Conservation (phyloP, 2,329 filamentous ascomycete species). For the Mollisia scopiformis region DNA sequence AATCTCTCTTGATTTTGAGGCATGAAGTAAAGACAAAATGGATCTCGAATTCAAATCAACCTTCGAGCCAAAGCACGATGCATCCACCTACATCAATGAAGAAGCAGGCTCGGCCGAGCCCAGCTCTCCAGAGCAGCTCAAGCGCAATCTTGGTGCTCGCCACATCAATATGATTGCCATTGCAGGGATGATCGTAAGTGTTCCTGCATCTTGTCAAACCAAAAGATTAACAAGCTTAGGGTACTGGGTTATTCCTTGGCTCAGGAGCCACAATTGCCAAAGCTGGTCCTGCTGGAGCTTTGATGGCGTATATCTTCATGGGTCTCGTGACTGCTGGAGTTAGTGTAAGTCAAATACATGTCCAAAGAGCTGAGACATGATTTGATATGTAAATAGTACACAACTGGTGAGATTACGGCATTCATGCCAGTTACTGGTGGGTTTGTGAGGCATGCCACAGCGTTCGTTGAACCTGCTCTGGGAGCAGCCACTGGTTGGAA, state of each 20-base stretch:
- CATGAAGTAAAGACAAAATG: too few relatives aligned
- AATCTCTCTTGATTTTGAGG: too few relatives aligned
- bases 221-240: conserved; percentile 24
- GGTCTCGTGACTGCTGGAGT: conserved; percentile 48
- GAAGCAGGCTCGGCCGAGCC: too few relatives aligned
- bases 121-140: too few relatives aligned
- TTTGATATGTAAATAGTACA: too few relatives aligned
- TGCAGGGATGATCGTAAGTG: conserved; percentile 70
- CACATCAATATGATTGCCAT: conserved; percentile 61
- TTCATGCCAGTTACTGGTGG: conserved; percentile 36
- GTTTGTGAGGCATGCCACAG: conserved; percentile 36
- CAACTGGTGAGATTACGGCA: conserved; percentile 35
- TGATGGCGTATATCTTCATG: conserved; percentile 40
- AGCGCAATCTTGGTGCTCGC: too few relatives aligned
- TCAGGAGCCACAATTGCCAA: conserved; percentile 47
- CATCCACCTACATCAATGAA: too few relatives aligned
- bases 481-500: conserved; percentile 31
- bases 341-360: too few relatives aligned
- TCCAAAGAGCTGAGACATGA: too few relatives aligned
- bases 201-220: conserved; percentile 49
- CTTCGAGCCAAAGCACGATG: too few relatives aligned
- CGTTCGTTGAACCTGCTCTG: conserved; percentile 37
- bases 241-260: conserved; percentile 56
- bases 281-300: conserved; percentile 48
- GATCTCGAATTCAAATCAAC: too few relatives aligned